Conservation (phyloP, 2,329 filamentous ascomycete genomes). For the Thermothelomyces thermophilus region DNA sequence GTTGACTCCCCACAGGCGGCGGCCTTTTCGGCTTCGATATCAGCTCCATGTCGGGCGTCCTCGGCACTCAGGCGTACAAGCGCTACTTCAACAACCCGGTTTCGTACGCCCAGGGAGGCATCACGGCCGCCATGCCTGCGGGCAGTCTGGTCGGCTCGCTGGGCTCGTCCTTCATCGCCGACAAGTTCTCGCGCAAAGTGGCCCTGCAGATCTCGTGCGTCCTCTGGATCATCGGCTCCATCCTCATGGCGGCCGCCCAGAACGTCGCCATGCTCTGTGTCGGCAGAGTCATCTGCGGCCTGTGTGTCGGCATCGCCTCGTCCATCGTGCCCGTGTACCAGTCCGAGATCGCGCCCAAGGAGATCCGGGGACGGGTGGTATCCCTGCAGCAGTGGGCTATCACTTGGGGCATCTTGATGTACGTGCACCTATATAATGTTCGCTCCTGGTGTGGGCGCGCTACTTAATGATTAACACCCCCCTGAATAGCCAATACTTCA, state of each 20-base stretch:
- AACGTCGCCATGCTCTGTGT: conserved; percentile 65
- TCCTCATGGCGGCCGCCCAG: conserved; percentile 55
- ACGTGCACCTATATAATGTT: too few species aligned
- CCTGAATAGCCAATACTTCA: conserved; percentile 47
- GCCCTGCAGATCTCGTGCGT: conserved; percentile 44
- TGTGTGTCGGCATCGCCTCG: conserved; percentile 68
- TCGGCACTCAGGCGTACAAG: conserved; percentile 62
- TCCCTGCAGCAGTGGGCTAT: conserved; percentile 65
- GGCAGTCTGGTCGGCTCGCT: conserved; percentile 60
- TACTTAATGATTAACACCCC: too few species aligned
- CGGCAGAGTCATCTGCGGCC: conserved; percentile 63
- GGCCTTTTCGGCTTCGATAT: conserved; percentile 75
- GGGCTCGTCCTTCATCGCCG: conserved; percentile 44
- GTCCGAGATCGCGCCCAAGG: conserved; percentile 56
- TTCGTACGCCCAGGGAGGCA: conserved; percentile 58
- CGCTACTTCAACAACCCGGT: conserved; percentile 61
- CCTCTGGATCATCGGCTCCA: conserved; percentile 45
- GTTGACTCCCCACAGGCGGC: conserved; percentile 43
- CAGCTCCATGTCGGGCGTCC: conserved; percentile 62
- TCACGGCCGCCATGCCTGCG: conserved; percentile 67
- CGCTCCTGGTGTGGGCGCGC: too few species aligned
- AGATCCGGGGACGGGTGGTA: conserved; percentile 54
- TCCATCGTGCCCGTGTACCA: conserved; percentile 66
- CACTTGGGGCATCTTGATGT: conserved; percentile 60
- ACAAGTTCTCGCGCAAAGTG: conserved; percentile 43